Percentiles rank a stretch among this genome's conserved stretches.
Evolutionary conservation across 2,329 filamentous ascomycete genomes (phyloP).

Genomic region (Calonectria montana): DNA sequence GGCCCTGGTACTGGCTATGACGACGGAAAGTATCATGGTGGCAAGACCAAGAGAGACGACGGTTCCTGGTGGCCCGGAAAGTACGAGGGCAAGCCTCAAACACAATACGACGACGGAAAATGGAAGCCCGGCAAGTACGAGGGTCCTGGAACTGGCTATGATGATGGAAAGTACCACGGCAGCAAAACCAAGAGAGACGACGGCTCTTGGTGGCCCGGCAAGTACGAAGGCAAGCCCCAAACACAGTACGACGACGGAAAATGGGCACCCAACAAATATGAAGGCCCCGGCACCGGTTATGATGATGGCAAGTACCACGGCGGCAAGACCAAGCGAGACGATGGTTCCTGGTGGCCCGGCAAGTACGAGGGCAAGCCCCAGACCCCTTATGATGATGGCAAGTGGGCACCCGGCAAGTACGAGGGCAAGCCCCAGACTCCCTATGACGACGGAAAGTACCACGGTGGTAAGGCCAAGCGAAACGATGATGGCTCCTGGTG

Average conservation of each 20-base stretch:
- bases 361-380: background rate
- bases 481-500: background rate
- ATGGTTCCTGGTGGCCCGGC: background rate
- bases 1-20: background rate
- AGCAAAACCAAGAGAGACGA: background rate
- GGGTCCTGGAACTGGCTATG: background rate
- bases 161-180: background rate
- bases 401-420: background rate
- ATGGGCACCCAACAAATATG: background rate
- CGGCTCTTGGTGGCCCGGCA: background rate
- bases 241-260: background rate
- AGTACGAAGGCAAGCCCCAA: background rate
- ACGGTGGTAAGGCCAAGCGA: background rate
- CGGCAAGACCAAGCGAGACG: background rate
- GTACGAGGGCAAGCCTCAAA: background rate
- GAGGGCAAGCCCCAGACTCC: background rate
- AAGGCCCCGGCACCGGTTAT: background rate
- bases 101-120: background rate
- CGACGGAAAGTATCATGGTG: background rate
- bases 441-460: background rate
- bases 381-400: background rate
- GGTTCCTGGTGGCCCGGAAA: background rate
- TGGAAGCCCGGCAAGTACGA: background rate
- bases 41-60: background rate
- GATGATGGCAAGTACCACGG: background rate